These are phyloP conservation scores for Phytophthora multivora DNA, from an alignment of 352 stramenopile genomes.

Conservation along the genomic window DNA sequence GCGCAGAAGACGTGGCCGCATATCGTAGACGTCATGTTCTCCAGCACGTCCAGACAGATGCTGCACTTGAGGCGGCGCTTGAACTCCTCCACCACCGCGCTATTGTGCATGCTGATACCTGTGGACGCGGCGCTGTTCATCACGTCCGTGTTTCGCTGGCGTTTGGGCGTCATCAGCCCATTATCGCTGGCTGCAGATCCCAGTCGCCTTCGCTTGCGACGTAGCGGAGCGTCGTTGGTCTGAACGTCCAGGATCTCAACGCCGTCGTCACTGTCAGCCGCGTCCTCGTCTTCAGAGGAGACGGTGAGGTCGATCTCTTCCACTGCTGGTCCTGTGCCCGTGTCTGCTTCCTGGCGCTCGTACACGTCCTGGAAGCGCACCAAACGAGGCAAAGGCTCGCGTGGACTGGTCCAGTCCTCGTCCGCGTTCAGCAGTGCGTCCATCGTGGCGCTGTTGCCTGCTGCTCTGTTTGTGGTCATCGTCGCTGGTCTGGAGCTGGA, in stretches of 20 bases:
- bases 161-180: constrained; percentile 22
- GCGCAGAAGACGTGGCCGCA: constrained; percentile 85
- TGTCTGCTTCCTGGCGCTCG: neutral
- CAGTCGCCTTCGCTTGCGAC: constrained; percentile 50
- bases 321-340: constrained; percentile 14
- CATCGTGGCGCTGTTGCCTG: constrained; percentile 1
- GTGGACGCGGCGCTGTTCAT: constrained; percentile 66
- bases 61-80: constrained; percentile 82
- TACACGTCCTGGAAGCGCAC: constrained; percentile 16
- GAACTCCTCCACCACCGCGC: constrained; percentile 76
- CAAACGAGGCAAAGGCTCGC: constrained; percentile 8
- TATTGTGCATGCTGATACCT: constrained; percentile 75
- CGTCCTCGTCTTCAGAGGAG: constrained; percentile 53
- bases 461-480: neutral
- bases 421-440: constrained; percentile 32
- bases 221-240: constrained; percentile 12
- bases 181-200: neutral
- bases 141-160: constrained; percentile 41
- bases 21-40: constrained; percentile 82
- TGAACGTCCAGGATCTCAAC: constrained; percentile 61
- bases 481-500: neutral
- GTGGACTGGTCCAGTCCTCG: constrained; percentile 8
- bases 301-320: constrained; percentile 72
- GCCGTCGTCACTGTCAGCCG: constrained; percentile 46
- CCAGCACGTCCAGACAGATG: constrained; percentile 78